Conservation (phyloP, 148 eudicot species). For the Rhododendron griersonianum region DNA sequence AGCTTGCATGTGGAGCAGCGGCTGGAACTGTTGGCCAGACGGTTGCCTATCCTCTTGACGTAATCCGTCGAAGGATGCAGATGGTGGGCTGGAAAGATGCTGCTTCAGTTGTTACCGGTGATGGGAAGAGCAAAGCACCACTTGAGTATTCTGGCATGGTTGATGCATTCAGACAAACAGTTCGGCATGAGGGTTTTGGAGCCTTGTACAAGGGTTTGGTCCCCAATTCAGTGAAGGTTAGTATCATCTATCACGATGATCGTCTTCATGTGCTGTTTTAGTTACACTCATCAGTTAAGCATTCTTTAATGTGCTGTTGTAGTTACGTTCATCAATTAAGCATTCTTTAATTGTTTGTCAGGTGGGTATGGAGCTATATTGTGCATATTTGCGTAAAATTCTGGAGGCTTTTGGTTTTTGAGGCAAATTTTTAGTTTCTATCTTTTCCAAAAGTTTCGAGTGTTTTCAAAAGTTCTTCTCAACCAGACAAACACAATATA, state of each 20-base stretch:
- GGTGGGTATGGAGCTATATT: background rate
- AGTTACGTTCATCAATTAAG: background rate
- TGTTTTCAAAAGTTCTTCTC: background rate
- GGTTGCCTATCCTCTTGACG: slow-evolving; percentile 91
- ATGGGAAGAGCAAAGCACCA: slow-evolving; percentile 46
- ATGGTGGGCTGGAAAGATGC: slow-evolving; percentile 96
- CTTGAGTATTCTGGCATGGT: slow-evolving; percentile 79
- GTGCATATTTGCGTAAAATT: background rate
- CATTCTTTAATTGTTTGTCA: background rate
- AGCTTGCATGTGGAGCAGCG: slow-evolving; percentile 87
- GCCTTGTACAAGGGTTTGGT: slow-evolving; percentile 94
- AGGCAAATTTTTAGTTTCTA: background rate
- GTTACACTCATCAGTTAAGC: background rate
- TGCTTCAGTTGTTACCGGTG: slow-evolving; percentile 69
- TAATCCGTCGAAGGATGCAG: slow-evolving; percentile 93
- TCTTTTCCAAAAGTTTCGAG: background rate
- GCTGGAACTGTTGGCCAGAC: slow-evolving; percentile 95
- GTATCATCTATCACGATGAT: background rate
- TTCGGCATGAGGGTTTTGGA: slow-evolving; percentile 71
- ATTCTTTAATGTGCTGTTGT: background rate
- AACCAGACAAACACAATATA: background rate
- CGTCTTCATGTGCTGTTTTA: background rate
- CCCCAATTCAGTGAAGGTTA: slow-evolving; percentile 90
- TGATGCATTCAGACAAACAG: slow-evolving; percentile 84
- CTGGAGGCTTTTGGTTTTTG: background rate